Percentiles rank a stretch among this genome's conserved stretches.
Evolutionary conservation across 208 protist species (phyloP).

Genomic region (Trichomonas gallinae): DNA sequence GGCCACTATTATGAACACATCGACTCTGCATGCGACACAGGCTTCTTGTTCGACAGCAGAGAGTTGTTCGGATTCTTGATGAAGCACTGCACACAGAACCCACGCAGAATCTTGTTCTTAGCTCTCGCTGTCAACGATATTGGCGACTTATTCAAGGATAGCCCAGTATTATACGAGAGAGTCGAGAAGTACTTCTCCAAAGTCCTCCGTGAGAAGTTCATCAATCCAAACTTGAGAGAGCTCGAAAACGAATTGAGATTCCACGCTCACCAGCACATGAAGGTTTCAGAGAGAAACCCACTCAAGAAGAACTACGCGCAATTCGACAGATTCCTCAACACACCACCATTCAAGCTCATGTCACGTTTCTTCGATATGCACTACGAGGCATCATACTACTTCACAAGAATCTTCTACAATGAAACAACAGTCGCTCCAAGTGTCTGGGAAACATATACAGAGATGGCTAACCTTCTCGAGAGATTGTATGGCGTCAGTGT

Average conservation of each 20-base stretch:
- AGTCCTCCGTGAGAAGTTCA: background rate
- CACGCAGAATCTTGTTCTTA: background rate
- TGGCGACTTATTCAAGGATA: background rate
- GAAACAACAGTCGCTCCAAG: background rate
- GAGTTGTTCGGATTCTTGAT: background rate
- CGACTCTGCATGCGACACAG: background rate
- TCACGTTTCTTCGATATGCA: background rate
- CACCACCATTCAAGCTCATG: background rate
- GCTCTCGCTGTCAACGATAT: background rate
- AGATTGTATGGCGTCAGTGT: background rate
- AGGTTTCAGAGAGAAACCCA: background rate
- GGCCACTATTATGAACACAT: background rate
- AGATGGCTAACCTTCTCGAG: background rate
- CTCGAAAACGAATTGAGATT: background rate
- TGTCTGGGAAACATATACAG: conserved; percentile 17
- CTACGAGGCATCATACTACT: background rate
- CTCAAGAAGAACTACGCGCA: background rate
- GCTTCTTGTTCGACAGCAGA: background rate
- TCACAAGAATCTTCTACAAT: background rate
- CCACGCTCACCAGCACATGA: background rate
- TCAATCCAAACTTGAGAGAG: background rate
- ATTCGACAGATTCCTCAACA: background rate
- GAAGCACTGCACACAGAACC: background rate
- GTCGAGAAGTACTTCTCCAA: background rate
- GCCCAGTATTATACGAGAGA: background rate